Conservation (phyloP, 2,329 filamentous ascomycete genomes). For the Hymenoscyphus infarciens region DNA sequence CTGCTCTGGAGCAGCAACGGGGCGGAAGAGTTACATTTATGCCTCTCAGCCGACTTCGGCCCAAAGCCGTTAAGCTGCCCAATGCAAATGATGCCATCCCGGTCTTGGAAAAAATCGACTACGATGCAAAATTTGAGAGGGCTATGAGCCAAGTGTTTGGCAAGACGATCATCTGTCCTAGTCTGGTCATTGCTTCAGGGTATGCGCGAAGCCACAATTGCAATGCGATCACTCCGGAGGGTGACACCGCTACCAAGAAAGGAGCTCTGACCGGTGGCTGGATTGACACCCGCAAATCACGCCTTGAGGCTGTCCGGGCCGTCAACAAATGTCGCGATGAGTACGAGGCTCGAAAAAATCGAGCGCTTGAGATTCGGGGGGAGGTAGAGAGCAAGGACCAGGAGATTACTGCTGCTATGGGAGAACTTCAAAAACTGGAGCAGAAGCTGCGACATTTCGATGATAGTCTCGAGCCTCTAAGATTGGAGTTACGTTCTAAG, state of each 20-base stretch:
- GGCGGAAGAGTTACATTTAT: constrained; percentile 92
- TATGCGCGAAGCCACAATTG: constrained; percentile 90
- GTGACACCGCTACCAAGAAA: constrained; percentile 91
- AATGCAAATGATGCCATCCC: constrained; percentile 84
- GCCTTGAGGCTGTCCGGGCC: constrained; percentile 77
- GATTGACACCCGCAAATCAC: constrained; percentile 80
- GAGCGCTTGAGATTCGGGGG: constrained; percentile 61
- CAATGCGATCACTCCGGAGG: constrained; percentile 89
- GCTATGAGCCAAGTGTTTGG: constrained; percentile 96
- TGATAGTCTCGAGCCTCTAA: constrained; percentile 75
- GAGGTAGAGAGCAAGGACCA: constrained; percentile 80
- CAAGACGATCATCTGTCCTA: constrained; percentile 90
- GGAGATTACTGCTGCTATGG: constrained; percentile 81
- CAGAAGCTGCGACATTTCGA: constrained; percentile 75
- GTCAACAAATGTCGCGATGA: constrained; percentile 72
- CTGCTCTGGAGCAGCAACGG: constrained; percentile 72
- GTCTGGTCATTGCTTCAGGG: constrained; percentile 79
- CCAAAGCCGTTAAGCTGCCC: constrained; percentile 71
- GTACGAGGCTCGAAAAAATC: constrained; percentile 62
- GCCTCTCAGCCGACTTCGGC: constrained; percentile 78
- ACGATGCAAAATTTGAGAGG: constrained; percentile 70
- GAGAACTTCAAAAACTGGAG: constrained; percentile 78
- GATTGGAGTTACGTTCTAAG: constrained; percentile 72
- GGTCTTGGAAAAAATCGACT: constrained; percentile 79
- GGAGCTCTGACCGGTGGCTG: constrained; percentile 95